Evolutionary conservation across 257 asterid genomes (phyloP), one percentile per base, ranked within the genome.

Genomic region (Scutellaria galericulata): DNA sequence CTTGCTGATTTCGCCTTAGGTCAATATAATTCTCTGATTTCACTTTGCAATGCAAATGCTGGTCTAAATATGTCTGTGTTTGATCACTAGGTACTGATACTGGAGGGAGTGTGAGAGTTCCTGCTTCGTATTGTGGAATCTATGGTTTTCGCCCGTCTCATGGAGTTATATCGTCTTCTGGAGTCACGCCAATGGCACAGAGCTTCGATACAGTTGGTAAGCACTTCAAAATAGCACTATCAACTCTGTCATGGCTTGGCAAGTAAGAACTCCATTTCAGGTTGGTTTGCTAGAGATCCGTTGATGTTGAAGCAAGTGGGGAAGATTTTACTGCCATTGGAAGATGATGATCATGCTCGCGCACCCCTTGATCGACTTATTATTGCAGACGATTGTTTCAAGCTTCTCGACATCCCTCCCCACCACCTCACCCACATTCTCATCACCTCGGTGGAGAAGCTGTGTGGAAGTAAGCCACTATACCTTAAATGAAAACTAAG

Each of bases 41-140:
- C 37, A 2, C 37, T 31, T 31, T 31, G 37, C 37, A 31, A 4
- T 31, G 37, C 37, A 3, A 31, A 4, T 31, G 37, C 37, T 31
- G 4, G 5, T 31, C 5, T 31, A 31, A 31, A 31, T 31, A 31
- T 31, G 37, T 31, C 37, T 1, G 1, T 31, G 37, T 31, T 31
- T 31, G 5, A 31, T 31, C 48, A 11, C 5, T 68, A 92, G 98
- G 98, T 67, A 93, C 98, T 2, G 98, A 91, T 60, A 91, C 98
- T 47, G 96, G 98, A 27, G 97, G 98, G 70, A 93, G 98, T 75
- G 86, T 90, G 54, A 82, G 98, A 83, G 96, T 89, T 72, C 98
- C 98, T 40, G 91, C 96, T 15, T 86, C 98, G 5, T 93, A 89
- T 66, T 93, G 98, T 31, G 96, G 94, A 41, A 89, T 91, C 70